Evolutionary conservation across 2,329 filamentous ascomycete genomes (phyloP).

Genomic region (Arthroderma sp.): DNA sequence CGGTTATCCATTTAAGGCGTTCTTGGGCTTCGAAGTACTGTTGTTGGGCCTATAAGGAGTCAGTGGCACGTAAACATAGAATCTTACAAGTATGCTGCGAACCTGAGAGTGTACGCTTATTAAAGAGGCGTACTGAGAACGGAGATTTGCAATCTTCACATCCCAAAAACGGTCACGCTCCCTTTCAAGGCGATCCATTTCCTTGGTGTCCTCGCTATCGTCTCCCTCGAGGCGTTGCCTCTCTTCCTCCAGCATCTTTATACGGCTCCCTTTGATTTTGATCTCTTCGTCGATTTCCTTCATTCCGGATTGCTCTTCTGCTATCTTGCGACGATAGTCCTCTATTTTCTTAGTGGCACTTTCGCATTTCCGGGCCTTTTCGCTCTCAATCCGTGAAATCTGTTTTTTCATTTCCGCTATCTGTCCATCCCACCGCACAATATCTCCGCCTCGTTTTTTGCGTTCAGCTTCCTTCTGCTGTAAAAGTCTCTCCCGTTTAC

Average conservation of each 20-base stretch:
- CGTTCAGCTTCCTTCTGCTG: constrained; percentile 49
- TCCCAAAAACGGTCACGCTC: constrained; percentile 37
- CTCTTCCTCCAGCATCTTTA: constrained; percentile 50
- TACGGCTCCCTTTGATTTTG: constrained; percentile 45
- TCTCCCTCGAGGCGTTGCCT: constrained; percentile 36
- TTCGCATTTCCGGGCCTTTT: constrained; percentile 29
- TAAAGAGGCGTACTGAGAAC: constrained; percentile 31
- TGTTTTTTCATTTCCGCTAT: constrained; percentile 39
- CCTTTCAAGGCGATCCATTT: constrained; percentile 37
- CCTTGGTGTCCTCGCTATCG: constrained; percentile 38
- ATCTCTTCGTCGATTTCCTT: constrained; percentile 49
- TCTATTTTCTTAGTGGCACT: constrained; percentile 27
- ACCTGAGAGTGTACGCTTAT: constrained; percentile 29
- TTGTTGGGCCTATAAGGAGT: constrained; percentile 22
- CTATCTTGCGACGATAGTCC: constrained; percentile 32
- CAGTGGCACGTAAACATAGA: background rate
- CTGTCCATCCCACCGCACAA: constrained; percentile 45
- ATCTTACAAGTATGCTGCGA: constrained; percentile 3
- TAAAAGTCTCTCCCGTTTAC: constrained; percentile 57
- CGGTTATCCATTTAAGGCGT: constrained; percentile 30
- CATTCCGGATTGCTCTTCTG: constrained; percentile 35
- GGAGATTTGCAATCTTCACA: constrained; percentile 28
- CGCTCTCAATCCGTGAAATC: constrained; percentile 31
- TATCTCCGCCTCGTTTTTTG: constrained; percentile 48
- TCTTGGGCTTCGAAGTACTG: constrained; percentile 35